Evolutionary conservation across 768 basidiomycete genomes (phyloP).

Genomic region (Lentinula guzmanii): DNA sequence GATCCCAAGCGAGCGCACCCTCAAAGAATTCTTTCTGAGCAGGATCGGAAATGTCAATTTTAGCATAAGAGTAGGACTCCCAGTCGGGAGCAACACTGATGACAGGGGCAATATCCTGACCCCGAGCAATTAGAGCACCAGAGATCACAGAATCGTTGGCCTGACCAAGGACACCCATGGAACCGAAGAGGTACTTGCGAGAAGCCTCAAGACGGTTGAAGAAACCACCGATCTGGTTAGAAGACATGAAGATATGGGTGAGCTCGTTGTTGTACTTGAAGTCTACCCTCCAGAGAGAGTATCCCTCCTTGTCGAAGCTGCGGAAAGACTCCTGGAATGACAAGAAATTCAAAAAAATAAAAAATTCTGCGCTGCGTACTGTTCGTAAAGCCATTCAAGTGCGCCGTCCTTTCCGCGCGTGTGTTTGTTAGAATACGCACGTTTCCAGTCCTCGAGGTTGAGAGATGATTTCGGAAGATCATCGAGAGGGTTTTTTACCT

Average conservation of each 20-base stretch:
- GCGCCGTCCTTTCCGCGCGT: constrained; percentile 78
- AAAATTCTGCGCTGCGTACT: constrained; percentile 43
- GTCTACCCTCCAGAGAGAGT: constrained; percentile 87
- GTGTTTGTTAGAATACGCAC: constrained; percentile 97
- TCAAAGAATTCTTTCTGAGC: constrained; percentile 89
- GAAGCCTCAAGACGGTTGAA: constrained; percentile 98
- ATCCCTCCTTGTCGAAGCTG: constrained; percentile 86
- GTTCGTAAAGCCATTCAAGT: constrained; percentile 95
- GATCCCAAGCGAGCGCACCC: constrained; percentile 90
- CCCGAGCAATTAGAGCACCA: constrained; percentile 80
- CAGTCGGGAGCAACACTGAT: constrained; percentile 84
- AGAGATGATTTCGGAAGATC: constrained; percentile 80
- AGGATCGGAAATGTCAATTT: constrained; percentile 66
- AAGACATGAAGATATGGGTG: constrained; percentile 89
- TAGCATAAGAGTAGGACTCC: constrained; percentile 81
- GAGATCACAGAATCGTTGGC: constrained; percentile 73
- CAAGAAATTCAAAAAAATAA: background rate
- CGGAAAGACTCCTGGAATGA: background rate
- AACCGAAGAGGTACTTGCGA: constrained; percentile 94
- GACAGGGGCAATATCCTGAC: constrained; percentile 63
- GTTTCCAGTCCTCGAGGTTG: constrained; percentile 96
- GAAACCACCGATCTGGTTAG: constrained; percentile 91
- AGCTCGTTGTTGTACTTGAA: constrained; percentile 98
- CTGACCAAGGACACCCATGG: constrained; percentile 83
- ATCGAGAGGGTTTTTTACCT: constrained; percentile 92